A percentile compares a stretch with the other conserved stretches of the same genome.
These are phyloP conservation scores for Kalaharituber pfeilii DNA, from an alignment of 2,329 filamentous ascomycete genomes.

Conservation along the genomic window DNA sequence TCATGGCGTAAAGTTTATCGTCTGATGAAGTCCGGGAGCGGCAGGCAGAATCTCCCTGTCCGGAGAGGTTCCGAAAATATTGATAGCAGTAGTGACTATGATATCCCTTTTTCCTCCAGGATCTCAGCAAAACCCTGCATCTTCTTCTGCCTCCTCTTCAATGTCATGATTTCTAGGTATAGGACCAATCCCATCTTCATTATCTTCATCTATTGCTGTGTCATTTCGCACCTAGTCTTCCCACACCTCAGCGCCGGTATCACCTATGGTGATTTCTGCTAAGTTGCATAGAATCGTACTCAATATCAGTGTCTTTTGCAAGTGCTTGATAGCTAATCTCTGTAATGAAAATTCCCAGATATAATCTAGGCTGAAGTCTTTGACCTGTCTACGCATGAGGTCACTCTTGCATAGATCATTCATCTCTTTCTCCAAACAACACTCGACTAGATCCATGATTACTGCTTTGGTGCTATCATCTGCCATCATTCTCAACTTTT, in stretches of 20 bases:
- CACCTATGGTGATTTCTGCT: not conserved
- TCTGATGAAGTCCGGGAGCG: too few species aligned
- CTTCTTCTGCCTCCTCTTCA: not conserved
- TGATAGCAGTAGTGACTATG: not conserved
- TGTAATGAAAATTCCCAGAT: not conserved
- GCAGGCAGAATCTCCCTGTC: too few species aligned
- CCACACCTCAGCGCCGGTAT: not conserved
- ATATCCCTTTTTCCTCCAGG: not conserved
- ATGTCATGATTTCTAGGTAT: not conserved
- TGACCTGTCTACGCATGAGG: not conserved
- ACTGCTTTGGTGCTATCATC: not conserved
- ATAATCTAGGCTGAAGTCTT: not conserved
- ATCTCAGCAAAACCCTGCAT: not conserved
- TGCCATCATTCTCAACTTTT: too few species aligned
- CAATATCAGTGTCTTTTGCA: too few species aligned
- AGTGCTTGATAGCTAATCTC: not conserved
- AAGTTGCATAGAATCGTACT: not conserved
- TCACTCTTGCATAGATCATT: not conserved
- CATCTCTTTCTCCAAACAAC: not conserved
- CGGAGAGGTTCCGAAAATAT: too few species aligned
- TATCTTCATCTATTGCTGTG: not conserved
- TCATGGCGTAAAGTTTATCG: too few species aligned
- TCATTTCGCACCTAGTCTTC: not conserved
- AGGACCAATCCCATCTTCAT: not conserved
- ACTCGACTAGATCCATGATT: not conserved